Percentiles rank a stretch among this genome's conserved stretches.
Evolutionary conservation across 371 early-diverging fungal species (phyloP).

Genomic region (Apophysomyces variabilis): DNA sequence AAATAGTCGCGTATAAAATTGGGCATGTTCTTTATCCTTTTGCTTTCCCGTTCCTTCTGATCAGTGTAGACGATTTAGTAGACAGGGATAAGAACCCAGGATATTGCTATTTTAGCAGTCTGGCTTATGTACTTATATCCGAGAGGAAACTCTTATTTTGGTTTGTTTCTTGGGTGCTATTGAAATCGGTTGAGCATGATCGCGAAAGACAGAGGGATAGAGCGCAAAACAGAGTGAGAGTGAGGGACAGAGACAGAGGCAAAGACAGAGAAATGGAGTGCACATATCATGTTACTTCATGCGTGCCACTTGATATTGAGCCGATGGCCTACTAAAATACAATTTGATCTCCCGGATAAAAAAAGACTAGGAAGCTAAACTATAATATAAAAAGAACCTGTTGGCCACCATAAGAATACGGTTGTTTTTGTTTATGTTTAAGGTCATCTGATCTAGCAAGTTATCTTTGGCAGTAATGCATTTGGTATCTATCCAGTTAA

Average conservation of each 20-base stretch:
- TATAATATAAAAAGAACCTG: too few species aligned
- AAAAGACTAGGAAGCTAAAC: background rate
- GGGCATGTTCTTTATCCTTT: background rate
- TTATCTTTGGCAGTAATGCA: background rate
- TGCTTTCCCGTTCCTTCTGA: too few species aligned
- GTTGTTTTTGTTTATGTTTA: too few species aligned
- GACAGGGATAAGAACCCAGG: too few species aligned
- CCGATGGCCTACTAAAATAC: slow-evolving; percentile 1
- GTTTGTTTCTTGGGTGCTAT: background rate
- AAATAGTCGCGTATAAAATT: slow-evolving; percentile 15
- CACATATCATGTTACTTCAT: slow-evolving; percentile 1
- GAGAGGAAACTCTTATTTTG: background rate
- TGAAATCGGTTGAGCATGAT: background rate
- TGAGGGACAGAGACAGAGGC: background rate
- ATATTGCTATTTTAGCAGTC: too few species aligned
- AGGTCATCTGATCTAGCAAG: background rate
- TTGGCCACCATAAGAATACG: too few species aligned
- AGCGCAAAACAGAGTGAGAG: background rate
- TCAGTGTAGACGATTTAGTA: background rate
- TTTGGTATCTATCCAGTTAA: background rate
- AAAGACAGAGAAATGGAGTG: background rate
- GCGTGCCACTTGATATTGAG: background rate
- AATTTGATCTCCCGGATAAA: slow-evolving; percentile 1
- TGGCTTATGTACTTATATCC: too few species aligned
- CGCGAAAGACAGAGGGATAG: too few species aligned